Evolutionary conservation across 2,329 filamentous ascomycete genomes (phyloP).

Genomic region (Arachnomyces sp.): DNA sequence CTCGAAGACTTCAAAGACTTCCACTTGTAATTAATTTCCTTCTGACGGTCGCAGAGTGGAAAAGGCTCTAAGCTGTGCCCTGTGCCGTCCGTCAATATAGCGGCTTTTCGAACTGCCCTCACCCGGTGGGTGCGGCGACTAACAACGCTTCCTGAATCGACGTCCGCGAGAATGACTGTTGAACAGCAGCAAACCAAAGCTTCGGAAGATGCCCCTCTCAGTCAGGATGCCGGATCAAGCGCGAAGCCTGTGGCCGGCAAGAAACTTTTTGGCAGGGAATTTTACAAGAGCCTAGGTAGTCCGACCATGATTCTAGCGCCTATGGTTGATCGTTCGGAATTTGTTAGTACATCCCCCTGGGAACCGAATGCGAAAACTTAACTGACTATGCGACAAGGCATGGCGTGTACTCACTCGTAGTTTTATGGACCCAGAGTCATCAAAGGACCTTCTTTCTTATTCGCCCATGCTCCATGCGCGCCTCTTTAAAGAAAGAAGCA

Average conservation of each 20-base stretch:
- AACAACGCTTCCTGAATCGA: no score
- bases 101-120: no score
- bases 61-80: no score
- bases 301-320: slow-evolving; percentile 87
- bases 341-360: slow-evolving; percentile 52
- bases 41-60: no score
- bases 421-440: slow-evolving; percentile 64
- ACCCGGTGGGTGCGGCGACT: no score
- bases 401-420: slow-evolving; percentile 96
- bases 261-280: slow-evolving; percentile 76
- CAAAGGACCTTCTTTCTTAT: slow-evolving; percentile 69
- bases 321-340: slow-evolving; percentile 98
- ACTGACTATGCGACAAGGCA: slow-evolving; percentile 49
- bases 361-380: slow-evolving; percentile 8
- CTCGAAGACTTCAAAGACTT: no score
- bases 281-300: slow-evolving; percentile 90
- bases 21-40: no score
- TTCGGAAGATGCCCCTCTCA: slow-evolving; percentile 12
- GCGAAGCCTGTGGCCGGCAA: slow-evolving; percentile 13
- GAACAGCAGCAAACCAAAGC: slow-evolving; percentile 14
- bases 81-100: no score
- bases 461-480: slow-evolving; percentile 95
- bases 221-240: slow-evolving; percentile 14
- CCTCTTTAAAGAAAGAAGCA: slow-evolving; percentile 68
- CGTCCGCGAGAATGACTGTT: slow-evolving; percentile 20